Conservation (phyloP, 2,329 filamentous ascomycete species). For the Acrocalymma vagum region DNA sequence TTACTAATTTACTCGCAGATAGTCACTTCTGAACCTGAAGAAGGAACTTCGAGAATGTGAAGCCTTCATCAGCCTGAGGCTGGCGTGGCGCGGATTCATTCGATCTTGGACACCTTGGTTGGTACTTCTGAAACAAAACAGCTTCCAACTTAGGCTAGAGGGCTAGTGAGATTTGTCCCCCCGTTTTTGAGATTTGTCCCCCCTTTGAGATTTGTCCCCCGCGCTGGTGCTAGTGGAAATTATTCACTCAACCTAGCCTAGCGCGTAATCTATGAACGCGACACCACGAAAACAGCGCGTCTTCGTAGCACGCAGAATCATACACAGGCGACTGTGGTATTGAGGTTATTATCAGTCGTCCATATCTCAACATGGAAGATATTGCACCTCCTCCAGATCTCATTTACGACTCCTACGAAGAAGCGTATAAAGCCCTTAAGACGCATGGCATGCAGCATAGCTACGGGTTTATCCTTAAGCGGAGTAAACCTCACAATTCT, state of each 20-base stretch:
- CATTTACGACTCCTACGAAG: slow-evolving; percentile 18
- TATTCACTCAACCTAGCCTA: slow-evolving; percentile 11
- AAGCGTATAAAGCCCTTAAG: slow-evolving; percentile 21
- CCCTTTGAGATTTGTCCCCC: slow-evolving; percentile 10
- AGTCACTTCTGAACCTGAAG: slow-evolving; percentile 6
- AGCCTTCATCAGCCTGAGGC: slow-evolving; percentile 5
- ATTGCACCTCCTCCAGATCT: slow-evolving; percentile 16
- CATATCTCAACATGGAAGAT: slow-evolving; percentile 11
- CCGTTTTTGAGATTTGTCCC: slow-evolving; percentile 10
- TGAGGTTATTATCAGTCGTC: slow-evolving; percentile 3
- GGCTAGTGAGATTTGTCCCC: slow-evolving; percentile 12
- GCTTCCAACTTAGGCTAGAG: too few relatives aligned
- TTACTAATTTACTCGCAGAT: slow-evolving; percentile 2
- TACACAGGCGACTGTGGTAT: background rate
- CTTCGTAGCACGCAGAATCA: slow-evolving; percentile 6
- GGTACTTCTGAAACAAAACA: slow-evolving; percentile 7
- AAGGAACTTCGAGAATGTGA: slow-evolving; percentile 4
- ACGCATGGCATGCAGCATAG: slow-evolving; percentile 17
- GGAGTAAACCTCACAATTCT: slow-evolving; percentile 17
- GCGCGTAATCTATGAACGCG: slow-evolving; percentile 15
- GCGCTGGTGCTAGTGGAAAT: slow-evolving; percentile 14
- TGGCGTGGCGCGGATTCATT: slow-evolving; percentile 6
- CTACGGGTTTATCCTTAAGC: slow-evolving; percentile 23
- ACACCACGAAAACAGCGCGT: slow-evolving; percentile 12
- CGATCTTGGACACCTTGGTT: slow-evolving; percentile 1